A percentile compares a stretch with the other conserved stretches of the same genome.
These are phyloP conservation scores for Xylariaceae sp. DNA, from an alignment of 2,329 filamentous ascomycete species.

Conservation along the genomic window DNA sequence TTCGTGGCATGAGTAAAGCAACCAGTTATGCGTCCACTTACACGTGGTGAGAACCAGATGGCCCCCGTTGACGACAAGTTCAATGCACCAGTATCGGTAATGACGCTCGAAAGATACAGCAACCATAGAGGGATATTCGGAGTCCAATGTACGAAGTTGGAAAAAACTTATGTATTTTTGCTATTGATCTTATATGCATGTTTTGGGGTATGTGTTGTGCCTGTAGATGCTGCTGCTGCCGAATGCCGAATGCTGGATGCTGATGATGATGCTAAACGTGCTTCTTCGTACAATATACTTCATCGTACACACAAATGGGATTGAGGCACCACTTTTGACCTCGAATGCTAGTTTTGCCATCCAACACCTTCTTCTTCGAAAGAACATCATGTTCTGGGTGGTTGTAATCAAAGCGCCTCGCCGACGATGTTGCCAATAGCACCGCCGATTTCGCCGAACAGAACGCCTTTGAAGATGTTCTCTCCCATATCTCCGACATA, in stretches of 20 bases:
- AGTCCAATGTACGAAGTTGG: too few species aligned
- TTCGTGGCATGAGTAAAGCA: too few species aligned
- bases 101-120: too few species aligned
- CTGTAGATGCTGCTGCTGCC: neutral
- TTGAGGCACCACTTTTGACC: constrained; percentile 2
- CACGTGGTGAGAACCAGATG: too few species aligned
- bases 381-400: neutral
- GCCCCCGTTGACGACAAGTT: too few species aligned
- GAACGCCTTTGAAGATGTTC: constrained; percentile 67
- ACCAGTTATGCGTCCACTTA: too few species aligned
- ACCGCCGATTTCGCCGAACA: constrained; percentile 71
- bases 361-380: neutral
- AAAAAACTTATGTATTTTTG: too few species aligned
- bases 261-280: constrained; percentile 3
- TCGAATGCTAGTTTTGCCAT: too few species aligned
- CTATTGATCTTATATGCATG: neutral
- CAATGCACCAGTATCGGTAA: too few species aligned
- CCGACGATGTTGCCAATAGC: constrained; percentile 52
- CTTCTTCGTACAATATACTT: constrained; percentile 14
- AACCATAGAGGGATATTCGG: too few species aligned
- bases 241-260: too few species aligned
- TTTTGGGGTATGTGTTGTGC: neutral
- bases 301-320: constrained; percentile 22
- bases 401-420: constrained; percentile 36
- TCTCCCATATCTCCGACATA: constrained; percentile 80